Percentiles rank a stretch among this genome's conserved stretches.
Evolutionary conservation across 768 basidiomycete genomes (phyloP).

Genomic region (Coprinopsis strossmayeri): DNA sequence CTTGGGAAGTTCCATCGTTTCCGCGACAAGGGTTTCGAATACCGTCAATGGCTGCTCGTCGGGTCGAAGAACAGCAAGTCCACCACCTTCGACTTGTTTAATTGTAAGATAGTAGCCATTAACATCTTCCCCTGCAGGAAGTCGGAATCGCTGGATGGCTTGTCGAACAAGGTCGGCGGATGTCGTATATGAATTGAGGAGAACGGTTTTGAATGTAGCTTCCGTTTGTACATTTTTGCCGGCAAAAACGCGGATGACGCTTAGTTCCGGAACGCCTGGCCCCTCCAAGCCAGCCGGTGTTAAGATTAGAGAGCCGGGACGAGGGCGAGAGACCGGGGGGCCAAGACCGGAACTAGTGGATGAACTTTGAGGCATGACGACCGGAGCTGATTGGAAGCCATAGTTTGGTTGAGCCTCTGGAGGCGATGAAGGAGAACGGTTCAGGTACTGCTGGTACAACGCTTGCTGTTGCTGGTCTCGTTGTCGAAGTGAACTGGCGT

Average conservation of each 20-base stretch:
- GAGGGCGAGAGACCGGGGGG: slow-evolving; percentile 47
- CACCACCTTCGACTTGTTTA: slow-evolving; percentile 88
- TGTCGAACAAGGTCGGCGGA: slow-evolving; percentile 82
- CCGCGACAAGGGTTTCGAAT: slow-evolving; percentile 80
- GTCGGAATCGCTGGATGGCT: slow-evolving; percentile 89
- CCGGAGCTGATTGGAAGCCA: slow-evolving; percentile 69
- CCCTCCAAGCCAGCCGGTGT: slow-evolving; percentile 54
- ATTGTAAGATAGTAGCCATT: slow-evolving; percentile 84
- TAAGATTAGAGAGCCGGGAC: slow-evolving; percentile 75
- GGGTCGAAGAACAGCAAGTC: slow-evolving; percentile 64
- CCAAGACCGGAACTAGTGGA: slow-evolving; percentile 41
- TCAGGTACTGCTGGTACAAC: slow-evolving; percentile 85
- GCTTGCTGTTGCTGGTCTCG: slow-evolving; percentile 86
- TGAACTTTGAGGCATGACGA: slow-evolving; percentile 48
- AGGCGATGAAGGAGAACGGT: slow-evolving; percentile 73
- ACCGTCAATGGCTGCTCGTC: slow-evolving; percentile 82
- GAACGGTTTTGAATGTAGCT: slow-evolving; percentile 96
- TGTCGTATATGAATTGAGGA: slow-evolving; percentile 83
- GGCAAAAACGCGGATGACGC: slow-evolving; percentile 94
- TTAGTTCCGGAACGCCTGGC: slow-evolving; percentile 70
- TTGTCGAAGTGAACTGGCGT: slow-evolving; percentile 71
- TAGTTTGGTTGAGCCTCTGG: slow-evolving; percentile 71
- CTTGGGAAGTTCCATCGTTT: slow-evolving; percentile 74
- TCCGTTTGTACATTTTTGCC: slow-evolving; percentile 88
- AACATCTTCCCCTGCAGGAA: slow-evolving; percentile 55